Conservation (phyloP, 2,329 filamentous ascomycete genomes). For the Aspergillus calidoustus region DNA sequence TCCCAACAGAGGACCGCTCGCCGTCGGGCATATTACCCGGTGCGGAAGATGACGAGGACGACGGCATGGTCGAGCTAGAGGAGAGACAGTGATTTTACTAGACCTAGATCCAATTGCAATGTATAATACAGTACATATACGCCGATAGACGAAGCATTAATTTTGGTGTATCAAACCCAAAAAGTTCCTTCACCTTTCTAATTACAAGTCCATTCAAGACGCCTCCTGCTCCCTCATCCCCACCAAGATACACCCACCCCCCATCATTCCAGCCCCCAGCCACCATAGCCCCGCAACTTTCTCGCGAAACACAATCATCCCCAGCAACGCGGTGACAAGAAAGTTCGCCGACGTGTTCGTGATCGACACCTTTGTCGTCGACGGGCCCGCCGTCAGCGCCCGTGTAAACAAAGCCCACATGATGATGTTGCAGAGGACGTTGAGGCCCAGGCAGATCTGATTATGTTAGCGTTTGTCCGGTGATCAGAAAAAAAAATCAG, state of each 20-base stretch:
- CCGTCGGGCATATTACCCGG: conserved; percentile 32
- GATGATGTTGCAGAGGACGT: conserved; percentile 64
- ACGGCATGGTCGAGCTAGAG: conserved; percentile 37
- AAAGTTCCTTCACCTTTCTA: too few species aligned
- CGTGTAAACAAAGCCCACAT: conserved; percentile 71
- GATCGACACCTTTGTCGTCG: conserved; percentile 65
- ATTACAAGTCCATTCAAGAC: not conserved
- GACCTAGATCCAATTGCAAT: not conserved
- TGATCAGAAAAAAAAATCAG: not conserved
- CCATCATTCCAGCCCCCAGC: conserved; percentile 63
- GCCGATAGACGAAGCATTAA: not conserved
- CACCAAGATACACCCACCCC: conserved; percentile 66
- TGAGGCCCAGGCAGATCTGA: conserved; percentile 64
- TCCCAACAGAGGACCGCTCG: conserved; percentile 20
- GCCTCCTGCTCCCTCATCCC: conserved; percentile 55
- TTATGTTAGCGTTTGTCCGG: conserved; percentile 4
- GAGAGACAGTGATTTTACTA: conserved; percentile 33
- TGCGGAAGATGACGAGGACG: conserved; percentile 32
- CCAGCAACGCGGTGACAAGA: conserved; percentile 63
- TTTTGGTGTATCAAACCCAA: not conserved
- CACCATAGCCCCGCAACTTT: conserved; percentile 63
- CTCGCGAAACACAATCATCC: conserved; percentile 63
- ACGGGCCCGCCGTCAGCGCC: conserved; percentile 62
- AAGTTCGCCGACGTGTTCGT: conserved; percentile 70
- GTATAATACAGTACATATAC: conserved; percentile 10